Evolutionary conservation across 768 basidiomycete genomes (phyloP), one percentile per base, ranked within the genome.

Genomic region (Coprinellus micaceus): DNA sequence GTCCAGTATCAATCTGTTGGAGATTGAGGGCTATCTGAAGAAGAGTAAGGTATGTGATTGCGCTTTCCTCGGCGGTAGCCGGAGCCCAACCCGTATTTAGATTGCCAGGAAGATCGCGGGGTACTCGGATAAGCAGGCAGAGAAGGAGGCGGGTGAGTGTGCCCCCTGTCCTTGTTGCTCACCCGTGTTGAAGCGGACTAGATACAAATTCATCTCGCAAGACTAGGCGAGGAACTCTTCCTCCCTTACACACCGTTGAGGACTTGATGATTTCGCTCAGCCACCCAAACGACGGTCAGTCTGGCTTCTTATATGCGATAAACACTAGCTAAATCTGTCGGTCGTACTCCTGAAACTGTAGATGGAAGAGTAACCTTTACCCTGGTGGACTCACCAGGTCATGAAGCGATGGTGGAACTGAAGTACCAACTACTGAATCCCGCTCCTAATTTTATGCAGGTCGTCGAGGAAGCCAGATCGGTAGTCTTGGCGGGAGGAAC

Each of bases 401-500:
- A 75, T 29, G 72, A 71, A 58, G 75, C 73, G 30, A 52, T 61
- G 29, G 75, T 90, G 4, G 85, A 88, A 57, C 73, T 98, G 52
- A 93, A 89, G 64, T 99, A 97, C 64, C 90, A 97, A 59, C 84
- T 94, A 19, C 80, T 99, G 22, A 98, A 98, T 64, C 95, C 97
- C 1, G 83, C 91, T 1, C 88, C 91, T 5, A 79, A 86, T 56
- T 98, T 98, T 65, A 75, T 79, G 53, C 89, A 92, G n/a, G 81
- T 98, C 5, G 83, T 92, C 0, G 85, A 93, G 19, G 76, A 79
- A 24, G 92, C 94, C 1, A 76, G 92, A 36, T 81, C 89, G 2
- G 86, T 98, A n/a, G 73, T 98, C 26, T 76, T 99, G 37, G 96
- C 97, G 7, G 96, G 96, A 9, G 96, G 96, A 4, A 99, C 96